Conservation (phyloP, 2,329 filamentous ascomycete species). For the Cordyceps cateniannulata region DNA sequence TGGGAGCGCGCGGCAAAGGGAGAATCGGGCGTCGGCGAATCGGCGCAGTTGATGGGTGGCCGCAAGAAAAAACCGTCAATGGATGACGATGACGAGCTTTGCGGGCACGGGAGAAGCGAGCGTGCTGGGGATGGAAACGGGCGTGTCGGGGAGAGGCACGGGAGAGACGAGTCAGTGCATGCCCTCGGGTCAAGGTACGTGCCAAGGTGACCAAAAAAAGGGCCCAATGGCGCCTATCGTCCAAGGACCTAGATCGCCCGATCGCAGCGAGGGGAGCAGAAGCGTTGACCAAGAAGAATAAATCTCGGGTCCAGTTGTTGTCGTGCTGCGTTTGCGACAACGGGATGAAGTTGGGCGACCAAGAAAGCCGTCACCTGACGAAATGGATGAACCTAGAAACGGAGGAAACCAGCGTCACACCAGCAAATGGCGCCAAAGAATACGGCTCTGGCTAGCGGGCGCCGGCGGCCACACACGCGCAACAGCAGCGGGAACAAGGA, state of each 20-base stretch:
- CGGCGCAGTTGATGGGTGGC: not conserved
- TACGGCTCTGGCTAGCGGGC: not conserved
- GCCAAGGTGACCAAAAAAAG: not conserved
- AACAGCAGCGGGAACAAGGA: not conserved
- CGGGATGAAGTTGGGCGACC: conserved; percentile 1
- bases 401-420: not conserved
- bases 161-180: conserved; percentile 12
- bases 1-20: not conserved
- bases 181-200: conserved; percentile 1
- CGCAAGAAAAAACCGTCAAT: not conserved
- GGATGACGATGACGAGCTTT: not conserved
- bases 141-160: conserved; percentile 7
- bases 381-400: not conserved
- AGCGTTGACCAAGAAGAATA: not conserved
- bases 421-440: not conserved
- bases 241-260: not conserved
- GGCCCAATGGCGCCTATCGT: not conserved
- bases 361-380: conserved; percentile 4
- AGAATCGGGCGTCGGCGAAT: not conserved
- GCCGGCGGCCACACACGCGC: not conserved
- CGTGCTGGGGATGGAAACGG: not conserved
- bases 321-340: not conserved
- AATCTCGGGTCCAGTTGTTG: not conserved
- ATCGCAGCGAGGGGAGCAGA: not conserved
- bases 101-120: not conserved